Evolutionary conservation across 1,139 yeast species (phyloP), one percentile per base, ranked within the genome.

Genomic region (Hanseniaspora sp.): DNA sequence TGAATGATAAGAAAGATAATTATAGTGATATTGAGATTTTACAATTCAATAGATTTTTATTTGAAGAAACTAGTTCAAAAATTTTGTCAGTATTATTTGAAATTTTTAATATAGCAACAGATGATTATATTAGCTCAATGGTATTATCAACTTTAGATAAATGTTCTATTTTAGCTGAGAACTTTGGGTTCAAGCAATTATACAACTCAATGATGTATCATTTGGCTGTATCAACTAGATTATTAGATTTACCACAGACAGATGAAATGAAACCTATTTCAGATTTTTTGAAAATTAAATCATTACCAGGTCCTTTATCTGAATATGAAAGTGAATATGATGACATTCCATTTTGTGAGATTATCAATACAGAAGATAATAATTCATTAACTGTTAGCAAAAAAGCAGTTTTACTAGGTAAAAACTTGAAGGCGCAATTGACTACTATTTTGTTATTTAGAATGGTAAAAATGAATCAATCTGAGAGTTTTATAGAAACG

Each of bases 371-470:
- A 39, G 74, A 74, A 55, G 75, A 71, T 45, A 60, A 63, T 34
- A 82, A 79, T 29, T 76, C 79, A 3, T 73, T 83, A 40, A 82
- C 86, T 9, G 92, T 92, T 3, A 83, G 95, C 64, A 90, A 86
- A 57, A 71, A 81, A 58, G 79, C 96, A 0, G 87, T 88, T 9
- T 77, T 83, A 67, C 82, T 92, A 67, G 99, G 98, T 7, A 75
- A 84, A 51, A 95, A 88, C 64, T 86, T 86, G 69, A 87, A 90
- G 62, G 95, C 95, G 0, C 98, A 94, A 65, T 72, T 92, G 59
- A 85, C 96, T 5, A 76, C 88, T 1, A 88, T 90, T 52, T 90
- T 92, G 0, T 72, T 92, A 53, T 88, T 92, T 71, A 75, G 95
- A 60, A 77, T 92, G 42, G 71, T 87, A 47, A 79, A 78, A 59